A percentile compares a stretch with the other conserved stretches of the same genome.
Conservation (phyloP, 352 stramenopile species). For the Phytophthora europaea region DNA sequence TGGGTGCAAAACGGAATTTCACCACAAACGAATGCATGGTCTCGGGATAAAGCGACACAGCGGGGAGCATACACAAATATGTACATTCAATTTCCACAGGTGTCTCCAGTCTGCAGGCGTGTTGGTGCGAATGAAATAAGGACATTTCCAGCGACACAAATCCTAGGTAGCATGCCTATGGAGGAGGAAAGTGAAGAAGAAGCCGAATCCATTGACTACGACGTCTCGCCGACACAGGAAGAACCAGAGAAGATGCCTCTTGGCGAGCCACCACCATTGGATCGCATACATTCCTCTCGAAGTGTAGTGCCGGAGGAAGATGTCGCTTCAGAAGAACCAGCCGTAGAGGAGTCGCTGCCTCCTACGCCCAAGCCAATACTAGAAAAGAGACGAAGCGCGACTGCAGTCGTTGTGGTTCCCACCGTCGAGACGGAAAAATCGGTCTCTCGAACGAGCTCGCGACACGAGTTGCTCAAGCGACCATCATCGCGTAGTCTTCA, state of each 20-base stretch:
- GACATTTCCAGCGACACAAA: constrained; percentile 3
- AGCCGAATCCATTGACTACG: not conserved
- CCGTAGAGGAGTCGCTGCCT: constrained; percentile 1
- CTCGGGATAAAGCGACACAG: not conserved
- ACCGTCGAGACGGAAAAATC: constrained; percentile 18
- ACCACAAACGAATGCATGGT: not conserved
- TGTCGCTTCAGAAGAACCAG: not conserved
- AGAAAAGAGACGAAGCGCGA: constrained; percentile 29
- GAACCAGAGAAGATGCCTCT: constrained; percentile 4
- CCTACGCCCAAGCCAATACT: constrained; percentile 9
- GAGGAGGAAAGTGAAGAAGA: constrained; percentile 13
- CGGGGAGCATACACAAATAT: constrained; percentile 38
- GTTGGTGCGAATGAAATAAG: constrained; percentile 24
- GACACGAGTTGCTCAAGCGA: constrained; percentile 13
- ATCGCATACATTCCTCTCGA: constrained; percentile 5
- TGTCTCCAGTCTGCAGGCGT: constrained; percentile 43
- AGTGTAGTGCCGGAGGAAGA: constrained; percentile 9
- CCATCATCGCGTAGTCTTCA: constrained; percentile 17
- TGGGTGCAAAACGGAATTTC: not conserved
- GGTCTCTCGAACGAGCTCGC: constrained; percentile 2
- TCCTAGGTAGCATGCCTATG: constrained; percentile 2
- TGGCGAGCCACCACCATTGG: not conserved
- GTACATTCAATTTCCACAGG: constrained; percentile 73
- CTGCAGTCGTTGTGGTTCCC: constrained; percentile 35
- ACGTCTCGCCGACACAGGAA: not conserved